A percentile compares a stretch with the other conserved stretches of the same genome.
phyloP scores from a whole-genome alignment of 2,329 filamentous ascomycete genomes.

The Huntiella abstrusa region DNA sequence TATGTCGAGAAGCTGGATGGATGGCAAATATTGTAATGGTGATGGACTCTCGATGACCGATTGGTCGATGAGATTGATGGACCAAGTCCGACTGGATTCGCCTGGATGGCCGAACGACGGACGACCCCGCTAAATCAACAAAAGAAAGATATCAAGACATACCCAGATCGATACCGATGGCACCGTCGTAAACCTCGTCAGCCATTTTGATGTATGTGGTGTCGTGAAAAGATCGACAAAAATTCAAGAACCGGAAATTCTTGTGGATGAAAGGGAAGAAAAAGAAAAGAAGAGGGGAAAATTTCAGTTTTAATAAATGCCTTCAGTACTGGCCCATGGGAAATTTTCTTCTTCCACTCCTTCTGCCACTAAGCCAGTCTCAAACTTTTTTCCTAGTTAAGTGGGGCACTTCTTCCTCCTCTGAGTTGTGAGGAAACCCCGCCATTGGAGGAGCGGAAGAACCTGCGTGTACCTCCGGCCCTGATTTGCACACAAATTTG shows the following conservation, averaged over 20 bases:
- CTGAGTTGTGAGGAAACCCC: constrained; percentile 11
- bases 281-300: constrained; percentile 12
- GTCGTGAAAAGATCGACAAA: constrained; percentile 12
- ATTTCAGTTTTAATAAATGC: constrained; percentile 12
- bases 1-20: too few relatives aligned
- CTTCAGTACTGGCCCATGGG: constrained; percentile 8
- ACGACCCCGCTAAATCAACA: too few relatives aligned
- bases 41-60: too few relatives aligned
- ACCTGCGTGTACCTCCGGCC: constrained; percentile 6
- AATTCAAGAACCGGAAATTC: constrained; percentile 13
- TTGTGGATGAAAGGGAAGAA: constrained; percentile 11
- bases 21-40: too few relatives aligned
- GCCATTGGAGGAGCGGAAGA: constrained; percentile 8
- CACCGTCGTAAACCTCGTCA: constrained; percentile 98
- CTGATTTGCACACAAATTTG: constrained; percentile 3
- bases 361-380: constrained; percentile 10
- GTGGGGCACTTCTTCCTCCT: constrained; percentile 6
- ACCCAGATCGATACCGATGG: constrained; percentile 99
- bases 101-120: too few relatives aligned
- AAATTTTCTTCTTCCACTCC: constrained; percentile 10
- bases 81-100: too few relatives aligned
- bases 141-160: constrained; percentile 21
- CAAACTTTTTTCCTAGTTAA: constrained; percentile 12
- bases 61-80: too few relatives aligned
- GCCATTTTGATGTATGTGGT: constrained; percentile 40